Evolutionary conservation across 129 eudicot species (phyloP).

Genomic region (Centella asiatica): DNA sequence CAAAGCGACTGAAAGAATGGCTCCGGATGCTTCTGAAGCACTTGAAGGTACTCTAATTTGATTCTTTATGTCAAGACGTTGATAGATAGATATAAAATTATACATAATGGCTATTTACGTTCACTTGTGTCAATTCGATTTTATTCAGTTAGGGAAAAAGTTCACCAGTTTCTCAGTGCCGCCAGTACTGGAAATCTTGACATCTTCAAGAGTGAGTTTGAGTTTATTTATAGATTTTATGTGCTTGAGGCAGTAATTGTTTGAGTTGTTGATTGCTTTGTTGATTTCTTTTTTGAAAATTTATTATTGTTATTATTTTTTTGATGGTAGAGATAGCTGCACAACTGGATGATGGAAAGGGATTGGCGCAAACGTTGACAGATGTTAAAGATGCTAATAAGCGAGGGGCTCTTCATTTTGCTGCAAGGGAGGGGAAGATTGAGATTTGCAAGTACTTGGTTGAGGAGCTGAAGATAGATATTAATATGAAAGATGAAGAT

Average conservation of each 20-base stretch:
- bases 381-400: constrained; percentile 85
- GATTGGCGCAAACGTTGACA: constrained; percentile 58
- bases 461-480: constrained; percentile 82
- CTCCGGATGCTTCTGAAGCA: constrained; percentile 71
- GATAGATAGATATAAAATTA: neutral
- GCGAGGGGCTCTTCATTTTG: constrained; percentile 90
- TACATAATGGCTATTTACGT: too few relatives aligned
- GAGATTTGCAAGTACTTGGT: constrained; percentile 89
- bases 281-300: too few relatives aligned
- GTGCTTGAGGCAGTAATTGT: neutral
- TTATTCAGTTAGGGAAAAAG: constrained; percentile 65
- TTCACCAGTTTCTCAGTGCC: constrained; percentile 65
- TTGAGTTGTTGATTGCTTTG: neutral
- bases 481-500: constrained; percentile 68
- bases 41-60: constrained; percentile 48
- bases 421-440: constrained; percentile 81
- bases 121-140: neutral
- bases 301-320: neutral
- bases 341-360: constrained; percentile 84
- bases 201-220: constrained; percentile 55
- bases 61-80: neutral
- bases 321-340: constrained; percentile 46
- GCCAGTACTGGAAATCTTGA: constrained; percentile 74
- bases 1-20: constrained; percentile 6
- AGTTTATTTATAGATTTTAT: neutral